phyloP scores from a whole-genome alignment of 2,329 filamentous ascomycete species.

The Phaeophleospora eucalypticola region DNA sequence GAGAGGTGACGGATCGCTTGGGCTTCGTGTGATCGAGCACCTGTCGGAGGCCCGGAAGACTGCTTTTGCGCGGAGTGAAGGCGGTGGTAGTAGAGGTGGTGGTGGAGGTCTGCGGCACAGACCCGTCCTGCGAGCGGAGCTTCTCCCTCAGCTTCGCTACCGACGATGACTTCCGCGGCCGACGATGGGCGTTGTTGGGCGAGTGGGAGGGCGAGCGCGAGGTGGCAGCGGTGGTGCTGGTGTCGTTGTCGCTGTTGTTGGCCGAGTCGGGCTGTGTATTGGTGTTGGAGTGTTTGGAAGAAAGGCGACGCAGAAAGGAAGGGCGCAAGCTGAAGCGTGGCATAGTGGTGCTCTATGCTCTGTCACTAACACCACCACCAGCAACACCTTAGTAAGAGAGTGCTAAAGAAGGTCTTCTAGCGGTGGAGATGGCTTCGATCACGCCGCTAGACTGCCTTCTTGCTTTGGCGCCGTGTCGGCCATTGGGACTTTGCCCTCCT shows the following conservation, averaged over 20 bases:
- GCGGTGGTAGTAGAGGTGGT: neutral
- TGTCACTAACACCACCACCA: too few species aligned
- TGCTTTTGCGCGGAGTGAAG: neutral
- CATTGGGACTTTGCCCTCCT: too few species aligned
- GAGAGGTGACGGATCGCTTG: constrained; percentile 7
- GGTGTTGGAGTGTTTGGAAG: constrained; percentile 19
- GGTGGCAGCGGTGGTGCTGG: constrained; percentile 14
- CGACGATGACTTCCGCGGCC: constrained; percentile 15
- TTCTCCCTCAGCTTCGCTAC: constrained; percentile 22
- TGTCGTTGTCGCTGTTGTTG: constrained; percentile 15
- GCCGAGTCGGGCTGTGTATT: constrained; percentile 15
- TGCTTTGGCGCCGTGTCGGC: too few species aligned
- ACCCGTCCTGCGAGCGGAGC: constrained; percentile 13
- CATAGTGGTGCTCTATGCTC: constrained; percentile 11
- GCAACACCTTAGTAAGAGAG: too few species aligned
- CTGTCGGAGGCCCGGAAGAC: neutral
- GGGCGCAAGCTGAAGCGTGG: constrained; percentile 22
- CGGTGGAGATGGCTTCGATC: too few species aligned
- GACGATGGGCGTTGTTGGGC: constrained; percentile 3
- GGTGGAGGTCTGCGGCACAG: too few species aligned
- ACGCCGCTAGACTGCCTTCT: too few species aligned
- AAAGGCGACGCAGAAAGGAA: constrained; percentile 22
- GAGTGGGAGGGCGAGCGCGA: constrained; percentile 13
- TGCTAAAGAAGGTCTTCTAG: too few species aligned
- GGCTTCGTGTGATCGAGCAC: neutral